Evolutionary conservation across 495 filamentous ascomycete species (phyloP).

Genomic region (Terfezia boudieri): DNA sequence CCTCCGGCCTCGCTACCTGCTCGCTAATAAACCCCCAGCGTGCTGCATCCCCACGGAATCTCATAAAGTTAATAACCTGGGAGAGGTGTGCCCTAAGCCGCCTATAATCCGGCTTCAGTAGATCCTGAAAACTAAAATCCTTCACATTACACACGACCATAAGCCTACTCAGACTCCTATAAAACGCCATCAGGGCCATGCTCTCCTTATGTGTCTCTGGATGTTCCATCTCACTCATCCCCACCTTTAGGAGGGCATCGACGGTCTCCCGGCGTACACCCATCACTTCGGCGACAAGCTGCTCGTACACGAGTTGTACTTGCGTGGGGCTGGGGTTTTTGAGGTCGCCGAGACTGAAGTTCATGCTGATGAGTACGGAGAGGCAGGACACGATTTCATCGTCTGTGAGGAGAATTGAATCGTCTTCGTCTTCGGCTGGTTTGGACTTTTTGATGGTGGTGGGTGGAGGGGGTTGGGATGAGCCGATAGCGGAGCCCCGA

Average conservation of each 20-base stretch:
- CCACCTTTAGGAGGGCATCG: conserved; percentile 60
- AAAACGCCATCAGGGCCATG: conserved; percentile 83
- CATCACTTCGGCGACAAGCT: conserved; percentile 84
- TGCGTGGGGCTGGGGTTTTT: conserved; percentile 82
- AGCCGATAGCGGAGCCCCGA: background rate
- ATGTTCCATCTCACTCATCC: conserved; percentile 57
- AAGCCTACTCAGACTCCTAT: conserved; percentile 49
- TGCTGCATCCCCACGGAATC: conserved; percentile 55
- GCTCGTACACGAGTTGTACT: conserved; percentile 91
- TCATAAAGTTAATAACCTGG: conserved; percentile 93
- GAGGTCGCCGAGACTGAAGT: conserved; percentile 68
- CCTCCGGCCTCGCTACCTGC: conserved; percentile 75
- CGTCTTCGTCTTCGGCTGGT: background rate
- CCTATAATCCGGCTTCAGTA: conserved; percentile 69
- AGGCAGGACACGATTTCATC: conserved; percentile 90
- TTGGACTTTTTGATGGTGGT: background rate
- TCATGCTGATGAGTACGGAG: conserved; percentile 67
- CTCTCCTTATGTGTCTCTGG: conserved; percentile 66
- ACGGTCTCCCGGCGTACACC: conserved; percentile 76
- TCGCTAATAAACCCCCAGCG: conserved; percentile 69
- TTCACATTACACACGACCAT: conserved; percentile 72
- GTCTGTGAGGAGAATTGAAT: conserved; percentile 23
- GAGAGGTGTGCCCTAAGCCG: conserved; percentile 80
- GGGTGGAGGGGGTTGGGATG: background rate
- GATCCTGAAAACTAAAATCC: conserved; percentile 79